These are phyloP conservation scores for Citrus inodora DNA, from an alignment of 345 rosid species.

Conservation along the genomic window DNA sequence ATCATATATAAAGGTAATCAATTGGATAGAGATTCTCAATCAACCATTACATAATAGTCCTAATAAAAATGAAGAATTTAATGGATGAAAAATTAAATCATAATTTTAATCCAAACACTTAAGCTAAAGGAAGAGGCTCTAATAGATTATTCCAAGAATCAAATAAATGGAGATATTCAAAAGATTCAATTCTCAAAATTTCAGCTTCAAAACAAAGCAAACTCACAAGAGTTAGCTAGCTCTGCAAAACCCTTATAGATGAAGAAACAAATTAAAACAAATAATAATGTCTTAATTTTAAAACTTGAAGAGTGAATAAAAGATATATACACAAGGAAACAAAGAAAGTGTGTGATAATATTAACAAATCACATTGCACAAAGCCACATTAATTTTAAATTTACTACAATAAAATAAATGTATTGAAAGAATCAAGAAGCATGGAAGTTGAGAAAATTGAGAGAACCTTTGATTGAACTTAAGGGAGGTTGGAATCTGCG, in stretches of 20 bases:
- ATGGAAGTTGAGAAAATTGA: too few species aligned
- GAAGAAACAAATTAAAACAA: not conserved
- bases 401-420: too few species aligned
- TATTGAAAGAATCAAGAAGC: too few species aligned
- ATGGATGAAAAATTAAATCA: too few species aligned
- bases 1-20: not conserved
- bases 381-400: too few species aligned
- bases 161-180: constrained; percentile 1
- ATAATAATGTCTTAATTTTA: not conserved
- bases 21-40: not conserved
- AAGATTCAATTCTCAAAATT: constrained; percentile 1
- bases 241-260: not conserved
- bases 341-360: not conserved
- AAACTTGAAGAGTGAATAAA: not conserved
- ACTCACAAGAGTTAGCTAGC: not conserved
- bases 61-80: too few species aligned
- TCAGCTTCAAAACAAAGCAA: constrained; percentile 13
- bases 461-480: too few species aligned
- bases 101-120: too few species aligned
- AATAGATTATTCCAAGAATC: not conserved
- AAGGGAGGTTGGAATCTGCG: too few species aligned
- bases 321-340: too few species aligned
- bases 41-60: not conserved
- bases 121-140: too few species aligned
- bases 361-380: not conserved